phyloP scores from a whole-genome alignment of 2,329 filamentous ascomycete species.

The Aulographum hederae region DNA sequence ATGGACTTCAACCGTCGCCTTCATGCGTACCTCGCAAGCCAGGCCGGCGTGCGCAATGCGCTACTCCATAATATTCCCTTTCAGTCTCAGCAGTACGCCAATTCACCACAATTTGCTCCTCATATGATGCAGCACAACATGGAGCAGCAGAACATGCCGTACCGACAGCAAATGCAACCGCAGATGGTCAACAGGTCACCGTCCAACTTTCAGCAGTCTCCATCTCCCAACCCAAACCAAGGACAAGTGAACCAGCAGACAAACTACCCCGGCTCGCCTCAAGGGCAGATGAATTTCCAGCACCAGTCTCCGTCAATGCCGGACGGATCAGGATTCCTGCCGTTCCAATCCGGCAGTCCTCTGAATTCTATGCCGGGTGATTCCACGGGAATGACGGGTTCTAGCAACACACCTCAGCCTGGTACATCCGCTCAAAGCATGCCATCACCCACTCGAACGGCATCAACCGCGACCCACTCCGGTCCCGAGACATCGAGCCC shows the following conservation, averaged over 20 bases:
- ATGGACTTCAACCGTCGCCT: conserved; percentile 43
- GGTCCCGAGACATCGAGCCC: not conserved
- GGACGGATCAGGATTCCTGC: too few relatives aligned
- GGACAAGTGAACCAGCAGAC: not conserved
- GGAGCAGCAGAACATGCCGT: not conserved
- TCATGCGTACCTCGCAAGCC: conserved; percentile 37
- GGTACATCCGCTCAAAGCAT: too few relatives aligned
- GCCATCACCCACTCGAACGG: too few relatives aligned
- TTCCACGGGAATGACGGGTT: too few relatives aligned
- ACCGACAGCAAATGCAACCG: not conserved
- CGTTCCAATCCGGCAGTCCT: too few relatives aligned
- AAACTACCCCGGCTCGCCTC: too few relatives aligned
- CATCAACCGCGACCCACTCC: not conserved
- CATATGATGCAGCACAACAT: not conserved
- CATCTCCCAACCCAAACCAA: not conserved
- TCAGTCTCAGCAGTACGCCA: not conserved
- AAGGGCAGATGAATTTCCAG: too few relatives aligned
- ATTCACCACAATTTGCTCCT: not conserved
- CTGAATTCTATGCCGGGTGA: too few relatives aligned
- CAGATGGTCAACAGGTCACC: not conserved
- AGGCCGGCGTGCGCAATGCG: conserved; percentile 35
- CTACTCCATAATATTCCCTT: not conserved
- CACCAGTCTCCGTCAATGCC: too few relatives aligned
- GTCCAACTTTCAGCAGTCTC: too few relatives aligned
- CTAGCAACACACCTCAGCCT: too few relatives aligned